Conservation (phyloP, 202 grass and related monocot species). For the Elaeis oleifera region DNA sequence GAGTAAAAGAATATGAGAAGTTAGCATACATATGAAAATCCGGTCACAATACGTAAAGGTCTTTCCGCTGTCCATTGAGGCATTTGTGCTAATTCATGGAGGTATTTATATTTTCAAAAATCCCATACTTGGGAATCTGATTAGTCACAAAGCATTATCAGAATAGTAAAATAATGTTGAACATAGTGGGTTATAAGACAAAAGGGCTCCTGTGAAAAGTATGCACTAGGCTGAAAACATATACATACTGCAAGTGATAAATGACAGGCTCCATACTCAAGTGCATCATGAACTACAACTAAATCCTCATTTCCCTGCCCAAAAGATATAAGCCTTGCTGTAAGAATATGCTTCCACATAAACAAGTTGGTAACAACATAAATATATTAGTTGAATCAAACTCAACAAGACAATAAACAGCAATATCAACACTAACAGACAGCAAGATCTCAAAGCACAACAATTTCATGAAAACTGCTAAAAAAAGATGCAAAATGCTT, state of each 20-base stretch:
- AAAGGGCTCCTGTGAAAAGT: slow-evolving; percentile 10
- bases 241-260: slow-evolving; percentile 75
- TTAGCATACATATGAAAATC: slow-evolving; percentile 75
- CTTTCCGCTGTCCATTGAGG: slow-evolving; percentile 77
- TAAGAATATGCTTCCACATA: too few species aligned
- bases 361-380: too few species aligned
- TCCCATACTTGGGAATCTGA: slow-evolving; percentile 92
- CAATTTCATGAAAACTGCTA: too few species aligned
- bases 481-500: too few species aligned
- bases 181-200: neutral
- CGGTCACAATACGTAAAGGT: slow-evolving; percentile 78
- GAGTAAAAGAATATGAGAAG: slow-evolving; percentile 20
- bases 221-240: slow-evolving; percentile 17
- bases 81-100: slow-evolving; percentile 75
- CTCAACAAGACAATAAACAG: too few species aligned
- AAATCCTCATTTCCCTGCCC: slow-evolving; percentile 77
- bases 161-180: too few species aligned
- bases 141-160: neutral
- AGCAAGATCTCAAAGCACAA: too few species aligned
- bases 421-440: too few species aligned
- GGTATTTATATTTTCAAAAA: slow-evolving; percentile 82
- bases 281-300: slow-evolving; percentile 84
- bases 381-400: too few species aligned
- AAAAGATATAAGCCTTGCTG: slow-evolving; percentile 9
- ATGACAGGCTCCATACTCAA: slow-evolving; percentile 70